A percentile compares a stretch with the other conserved stretches of the same genome.
Conservation (phyloP, 2,329 filamentous ascomycete species). For the Dryadomyces sulphureus region DNA sequence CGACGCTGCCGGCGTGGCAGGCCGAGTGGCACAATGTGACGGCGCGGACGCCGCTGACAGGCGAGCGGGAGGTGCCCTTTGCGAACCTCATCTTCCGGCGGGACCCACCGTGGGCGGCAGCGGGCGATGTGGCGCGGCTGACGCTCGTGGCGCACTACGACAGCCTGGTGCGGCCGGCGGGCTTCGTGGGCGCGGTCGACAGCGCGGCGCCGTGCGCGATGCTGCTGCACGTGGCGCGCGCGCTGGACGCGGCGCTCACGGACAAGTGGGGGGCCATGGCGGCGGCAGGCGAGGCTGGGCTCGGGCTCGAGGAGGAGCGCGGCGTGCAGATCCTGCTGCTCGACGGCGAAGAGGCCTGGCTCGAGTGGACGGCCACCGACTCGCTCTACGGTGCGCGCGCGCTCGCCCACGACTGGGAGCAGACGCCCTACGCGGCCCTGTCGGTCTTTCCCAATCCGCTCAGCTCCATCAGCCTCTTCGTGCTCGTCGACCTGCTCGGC, state of each 20-base stretch:
- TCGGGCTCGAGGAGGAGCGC: slow-evolving; percentile 54
- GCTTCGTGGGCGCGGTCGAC: slow-evolving; percentile 88
- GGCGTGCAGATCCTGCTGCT: slow-evolving; percentile 82
- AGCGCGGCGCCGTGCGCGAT: slow-evolving; percentile 91
- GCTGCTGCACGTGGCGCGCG: slow-evolving; percentile 71
- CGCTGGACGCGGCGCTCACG: slow-evolving; percentile 64
- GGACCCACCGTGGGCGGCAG: slow-evolving; percentile 68
- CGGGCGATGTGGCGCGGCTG: slow-evolving; percentile 64
- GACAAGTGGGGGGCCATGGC: slow-evolving; percentile 68
- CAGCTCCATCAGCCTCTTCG: slow-evolving; percentile 59
- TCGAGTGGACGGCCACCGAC: slow-evolving; percentile 63
- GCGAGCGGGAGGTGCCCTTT: slow-evolving; percentile 61
- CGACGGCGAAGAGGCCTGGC: slow-evolving; percentile 90
- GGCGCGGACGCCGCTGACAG: slow-evolving; percentile 62
- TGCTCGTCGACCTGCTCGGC: slow-evolving; percentile 45
- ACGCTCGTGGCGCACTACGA: slow-evolving; percentile 93
- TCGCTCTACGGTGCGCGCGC: slow-evolving; percentile 76
- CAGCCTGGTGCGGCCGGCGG: slow-evolving; percentile 61
- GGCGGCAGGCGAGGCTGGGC: slow-evolving; percentile 35
- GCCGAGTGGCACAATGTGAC: slow-evolving; percentile 85
- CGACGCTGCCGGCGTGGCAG: slow-evolving; percentile 62
- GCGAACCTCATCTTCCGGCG: slow-evolving; percentile 73
- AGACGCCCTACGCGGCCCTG: slow-evolving; percentile 48
- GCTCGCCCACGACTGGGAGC: slow-evolving; percentile 71
- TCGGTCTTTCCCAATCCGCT: slow-evolving; percentile 65